Evolutionary conservation across 2,329 filamentous ascomycete genomes (phyloP).

Genomic region (Fusarium pseudonygamai): DNA sequence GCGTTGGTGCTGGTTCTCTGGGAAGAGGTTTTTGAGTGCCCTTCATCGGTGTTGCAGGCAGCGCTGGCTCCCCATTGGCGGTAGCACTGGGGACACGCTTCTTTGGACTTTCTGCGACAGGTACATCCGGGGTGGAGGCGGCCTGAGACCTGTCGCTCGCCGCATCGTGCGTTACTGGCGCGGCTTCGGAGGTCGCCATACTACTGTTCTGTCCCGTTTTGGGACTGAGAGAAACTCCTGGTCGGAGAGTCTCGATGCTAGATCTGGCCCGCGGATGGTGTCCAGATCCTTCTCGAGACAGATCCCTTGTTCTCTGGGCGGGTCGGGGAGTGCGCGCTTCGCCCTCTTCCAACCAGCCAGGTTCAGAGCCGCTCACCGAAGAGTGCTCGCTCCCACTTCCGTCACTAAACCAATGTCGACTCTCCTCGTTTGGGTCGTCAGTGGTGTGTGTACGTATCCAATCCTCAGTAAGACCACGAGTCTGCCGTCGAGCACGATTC

Average conservation of each 20-base stretch:
- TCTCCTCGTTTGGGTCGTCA: slow-evolving; percentile 71
- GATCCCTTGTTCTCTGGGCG: slow-evolving; percentile 30
- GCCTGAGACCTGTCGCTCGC: slow-evolving; percentile 41
- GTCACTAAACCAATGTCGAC: slow-evolving; percentile 85
- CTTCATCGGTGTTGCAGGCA: slow-evolving; percentile 50
- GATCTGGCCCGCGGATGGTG: slow-evolving; percentile 59
- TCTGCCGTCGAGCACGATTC: slow-evolving; percentile 68
- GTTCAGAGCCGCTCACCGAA: slow-evolving; percentile 74
- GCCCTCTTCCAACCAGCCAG: slow-evolving; percentile 62
- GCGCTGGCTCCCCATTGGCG: slow-evolving; percentile 43
- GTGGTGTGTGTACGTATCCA: slow-evolving; percentile 88
- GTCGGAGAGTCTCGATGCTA: slow-evolving; percentile 66
- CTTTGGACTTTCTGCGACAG: slow-evolving; percentile 42
- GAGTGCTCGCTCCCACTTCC: slow-evolving; percentile 75
- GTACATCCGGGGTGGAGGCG: slow-evolving; percentile 38
- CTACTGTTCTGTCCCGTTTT: slow-evolving; percentile 44
- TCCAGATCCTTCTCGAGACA: slow-evolving; percentile 46
- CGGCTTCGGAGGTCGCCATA: slow-evolving; percentile 48
- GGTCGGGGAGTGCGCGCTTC: slow-evolving; percentile 60
- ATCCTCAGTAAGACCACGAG: slow-evolving; percentile 77
- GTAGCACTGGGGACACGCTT: slow-evolving; percentile 36
- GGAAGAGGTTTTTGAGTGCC: slow-evolving; percentile 49
- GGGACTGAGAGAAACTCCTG: slow-evolving; percentile 41
- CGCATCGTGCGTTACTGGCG: slow-evolving; percentile 42
- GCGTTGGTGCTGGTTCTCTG: slow-evolving; percentile 56